Evolutionary conservation across 352 stramenopile species (phyloP).

Genomic region (Heterotrichella gracilis): DNA sequence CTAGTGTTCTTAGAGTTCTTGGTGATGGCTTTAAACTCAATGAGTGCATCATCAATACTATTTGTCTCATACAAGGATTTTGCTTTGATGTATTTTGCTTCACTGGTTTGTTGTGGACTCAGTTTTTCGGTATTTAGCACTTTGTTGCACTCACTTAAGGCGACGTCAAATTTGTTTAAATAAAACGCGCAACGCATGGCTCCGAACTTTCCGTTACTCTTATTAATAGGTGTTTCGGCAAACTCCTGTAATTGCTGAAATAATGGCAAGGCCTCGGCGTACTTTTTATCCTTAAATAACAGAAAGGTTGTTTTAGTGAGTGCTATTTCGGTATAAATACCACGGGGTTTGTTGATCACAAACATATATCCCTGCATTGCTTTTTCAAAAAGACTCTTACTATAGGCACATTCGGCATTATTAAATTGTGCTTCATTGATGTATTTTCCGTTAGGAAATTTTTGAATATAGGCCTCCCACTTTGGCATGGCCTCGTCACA

Average conservation of each 20-base stretch:
- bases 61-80: background rate
- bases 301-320: background rate
- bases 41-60: background rate
- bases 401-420: conserved; percentile 3
- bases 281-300: background rate
- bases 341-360: background rate
- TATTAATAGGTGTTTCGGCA: background rate
- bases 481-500: background rate
- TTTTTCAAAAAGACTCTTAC: background rate
- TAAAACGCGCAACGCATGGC: background rate
- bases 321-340: background rate
- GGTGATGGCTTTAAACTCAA: background rate
- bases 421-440: conserved; percentile 1
- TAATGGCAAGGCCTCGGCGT: background rate
- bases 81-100: background rate
- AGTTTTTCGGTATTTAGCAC: background rate
- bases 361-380: background rate
- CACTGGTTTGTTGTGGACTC: background rate
- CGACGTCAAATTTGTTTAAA: background rate
- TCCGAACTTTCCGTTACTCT: background rate
- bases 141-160: background rate
- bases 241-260: background rate
- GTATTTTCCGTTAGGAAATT: background rate
- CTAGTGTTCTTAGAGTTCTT: background rate
- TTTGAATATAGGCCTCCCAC: background rate